phyloP scores from a whole-genome alignment of 106 monocot species.

The Vanilla planifolia region DNA sequence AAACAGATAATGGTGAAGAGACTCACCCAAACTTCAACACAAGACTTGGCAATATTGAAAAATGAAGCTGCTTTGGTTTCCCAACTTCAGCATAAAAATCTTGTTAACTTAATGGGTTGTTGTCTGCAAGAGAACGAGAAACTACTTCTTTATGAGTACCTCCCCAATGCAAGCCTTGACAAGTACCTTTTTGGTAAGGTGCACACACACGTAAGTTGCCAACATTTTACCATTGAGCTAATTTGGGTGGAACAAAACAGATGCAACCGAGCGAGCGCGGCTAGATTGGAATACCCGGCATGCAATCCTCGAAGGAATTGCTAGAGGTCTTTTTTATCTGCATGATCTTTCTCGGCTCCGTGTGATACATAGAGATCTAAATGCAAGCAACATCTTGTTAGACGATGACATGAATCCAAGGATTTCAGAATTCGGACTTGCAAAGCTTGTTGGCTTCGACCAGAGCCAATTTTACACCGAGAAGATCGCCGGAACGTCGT shows the following conservation, averaged over 20 bases:
- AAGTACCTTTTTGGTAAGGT: constrained; percentile 1
- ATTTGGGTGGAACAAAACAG: too few species aligned
- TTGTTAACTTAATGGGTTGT: neutral
- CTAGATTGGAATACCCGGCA: neutral
- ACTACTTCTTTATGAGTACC: constrained; percentile 7
- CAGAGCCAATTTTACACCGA: neutral
- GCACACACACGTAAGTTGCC: too few species aligned
- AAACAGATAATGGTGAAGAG: constrained; percentile 8
- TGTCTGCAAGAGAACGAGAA: constrained; percentile 5
- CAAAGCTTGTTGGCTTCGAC: neutral
- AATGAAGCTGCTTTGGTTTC: constrained; percentile 1
- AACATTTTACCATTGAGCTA: neutral
- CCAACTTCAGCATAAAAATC: constrained; percentile 9
- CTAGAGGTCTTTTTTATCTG: neutral
- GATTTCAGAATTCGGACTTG: neutral
- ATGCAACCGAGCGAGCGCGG: neutral
- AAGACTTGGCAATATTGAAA: neutral
- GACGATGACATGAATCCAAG: constrained; percentile 3
- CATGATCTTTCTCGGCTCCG: constrained; percentile 5
- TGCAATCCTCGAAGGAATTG: neutral
- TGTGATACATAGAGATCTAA: constrained; percentile 4
- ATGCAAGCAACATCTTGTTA: constrained; percentile 7
- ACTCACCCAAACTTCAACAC: neutral
- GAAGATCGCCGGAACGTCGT: constrained; percentile 1
- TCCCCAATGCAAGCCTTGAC: constrained; percentile 9